These are phyloP conservation scores for Leccinum uliginosum DNA, from an alignment of 768 basidiomycete species.

Conservation along the genomic window DNA sequence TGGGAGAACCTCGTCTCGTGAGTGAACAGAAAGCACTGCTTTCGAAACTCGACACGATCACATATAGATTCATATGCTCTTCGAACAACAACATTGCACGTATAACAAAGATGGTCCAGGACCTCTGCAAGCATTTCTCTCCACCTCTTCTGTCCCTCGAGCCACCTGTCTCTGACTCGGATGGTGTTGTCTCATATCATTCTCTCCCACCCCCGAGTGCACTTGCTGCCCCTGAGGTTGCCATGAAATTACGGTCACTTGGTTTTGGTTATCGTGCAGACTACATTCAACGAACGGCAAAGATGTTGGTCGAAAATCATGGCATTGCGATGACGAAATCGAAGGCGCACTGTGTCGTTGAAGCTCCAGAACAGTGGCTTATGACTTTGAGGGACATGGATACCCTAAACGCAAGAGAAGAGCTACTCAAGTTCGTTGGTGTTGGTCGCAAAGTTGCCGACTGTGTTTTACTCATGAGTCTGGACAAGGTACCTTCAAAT, in stretches of 20 bases:
- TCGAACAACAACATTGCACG: conserved; percentile 95
- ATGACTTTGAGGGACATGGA: conserved; percentile 42
- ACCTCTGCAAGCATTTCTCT: conserved; percentile 75
- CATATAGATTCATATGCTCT: conserved; percentile 87
- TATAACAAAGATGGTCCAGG: conserved; percentile 90
- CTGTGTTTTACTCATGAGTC: conserved; percentile 87
- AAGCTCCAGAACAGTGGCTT: conserved; percentile 62
- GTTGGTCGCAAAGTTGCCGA: conserved; percentile 98
- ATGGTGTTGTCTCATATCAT: conserved; percentile 48
- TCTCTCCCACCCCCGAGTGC: conserved; percentile 80
- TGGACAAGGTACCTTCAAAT: conserved; percentile 67
- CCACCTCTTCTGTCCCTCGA: conserved; percentile 54
- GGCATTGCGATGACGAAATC: conserved; percentile 14
- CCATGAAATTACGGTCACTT: conserved; percentile 63
- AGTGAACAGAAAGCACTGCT: conserved; percentile 30
- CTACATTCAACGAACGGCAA: conserved; percentile 80
- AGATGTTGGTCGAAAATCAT: conserved; percentile 65
- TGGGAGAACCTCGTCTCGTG: conserved; percentile 96
- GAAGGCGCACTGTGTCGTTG: conserved; percentile 16
- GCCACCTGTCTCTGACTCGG: conserved; percentile 26
- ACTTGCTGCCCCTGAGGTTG: conserved; percentile 56
- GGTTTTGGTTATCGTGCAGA: conserved; percentile 96
- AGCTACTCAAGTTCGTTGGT: conserved; percentile 78
- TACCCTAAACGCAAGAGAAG: conserved; percentile 62
- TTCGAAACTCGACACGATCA: conserved; percentile 8